Conservation (phyloP, 2,329 filamentous ascomycete species). For the Zasmidium angulare region DNA sequence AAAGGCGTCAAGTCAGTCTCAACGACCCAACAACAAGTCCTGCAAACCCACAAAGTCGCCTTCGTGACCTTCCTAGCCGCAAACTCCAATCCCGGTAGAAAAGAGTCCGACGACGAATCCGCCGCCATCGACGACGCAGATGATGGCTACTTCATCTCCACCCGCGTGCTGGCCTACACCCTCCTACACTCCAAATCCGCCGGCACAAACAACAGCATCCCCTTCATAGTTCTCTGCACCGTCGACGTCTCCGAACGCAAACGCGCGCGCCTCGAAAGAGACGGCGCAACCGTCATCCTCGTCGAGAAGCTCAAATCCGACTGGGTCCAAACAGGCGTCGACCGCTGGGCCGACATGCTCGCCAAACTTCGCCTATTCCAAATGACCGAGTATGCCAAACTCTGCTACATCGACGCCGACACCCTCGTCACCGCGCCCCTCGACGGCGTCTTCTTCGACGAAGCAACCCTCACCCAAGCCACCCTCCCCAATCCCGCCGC, state of each 20-base stretch:
- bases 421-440: conserved; percentile 30
- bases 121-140: conserved; percentile 29
- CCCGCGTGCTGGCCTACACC: conserved; percentile 39
- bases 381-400: conserved; percentile 34
- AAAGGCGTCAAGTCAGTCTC: conserved; percentile 3
- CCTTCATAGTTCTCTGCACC: conserved; percentile 41
- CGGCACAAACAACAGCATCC: conserved; percentile 37
- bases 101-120: conserved; percentile 23
- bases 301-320: conserved; percentile 34
- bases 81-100: conserved; percentile 22
- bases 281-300: conserved; percentile 39
- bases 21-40: conserved; percentile 14
- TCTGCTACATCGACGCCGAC: conserved; percentile 39
- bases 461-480: conserved; percentile 34
- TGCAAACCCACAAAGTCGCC: conserved; percentile 33
- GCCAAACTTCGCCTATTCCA: conserved; percentile 39
- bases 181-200: conserved; percentile 38
- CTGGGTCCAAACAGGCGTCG: conserved; percentile 30
- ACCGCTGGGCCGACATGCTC: conserved; percentile 37
- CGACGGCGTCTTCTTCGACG: conserved; percentile 37
- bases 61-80: conserved; percentile 41
- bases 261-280: conserved; percentile 34
- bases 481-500: conserved; percentile 26
- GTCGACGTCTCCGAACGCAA: conserved; percentile 36
- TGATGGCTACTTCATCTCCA: conserved; percentile 38